These are phyloP conservation scores for Monascus purpureus DNA, from an alignment of 495 filamentous ascomycete species.

Conservation along the genomic window DNA sequence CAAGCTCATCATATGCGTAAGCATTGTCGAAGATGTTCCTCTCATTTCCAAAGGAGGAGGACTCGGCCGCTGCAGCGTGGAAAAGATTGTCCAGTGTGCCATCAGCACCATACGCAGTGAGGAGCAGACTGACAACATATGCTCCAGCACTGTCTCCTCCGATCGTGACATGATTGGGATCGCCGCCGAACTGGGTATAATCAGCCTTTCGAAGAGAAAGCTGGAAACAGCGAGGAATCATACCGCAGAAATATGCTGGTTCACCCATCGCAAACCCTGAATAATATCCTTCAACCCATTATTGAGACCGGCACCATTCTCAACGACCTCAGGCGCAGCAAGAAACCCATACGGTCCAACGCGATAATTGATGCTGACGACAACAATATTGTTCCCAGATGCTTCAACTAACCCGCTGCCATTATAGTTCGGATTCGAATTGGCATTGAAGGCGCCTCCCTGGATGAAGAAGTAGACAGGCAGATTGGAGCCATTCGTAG, in stretches of 20 bases:
- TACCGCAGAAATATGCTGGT: constrained; percentile 43
- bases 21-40: too few species aligned
- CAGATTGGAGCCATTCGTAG: constrained; percentile 27
- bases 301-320: constrained; percentile 42
- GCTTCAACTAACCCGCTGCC: constrained; percentile 45
- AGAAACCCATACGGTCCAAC: constrained; percentile 65
- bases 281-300: constrained; percentile 60
- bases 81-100: constrained; percentile 43
- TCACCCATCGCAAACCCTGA: constrained; percentile 52
- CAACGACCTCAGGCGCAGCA: constrained; percentile 42
- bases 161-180: constrained; percentile 56
- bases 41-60: constrained; percentile 55
- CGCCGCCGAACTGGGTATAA: constrained; percentile 51
- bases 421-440: constrained; percentile 54
- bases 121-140: constrained; percentile 50
- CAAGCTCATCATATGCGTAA: constrained; percentile 50
- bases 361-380: constrained; percentile 69
- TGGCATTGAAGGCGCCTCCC: constrained; percentile 54
- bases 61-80: constrained; percentile 49
- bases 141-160: constrained; percentile 60
- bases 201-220: too few species aligned
- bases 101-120: constrained; percentile 52
- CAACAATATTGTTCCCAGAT: constrained; percentile 43
- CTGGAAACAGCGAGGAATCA: too few species aligned
- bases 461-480: constrained; percentile 66